Evolutionary conservation across 148 eudicot species (phyloP).

Genomic region (Silene latifolia): DNA sequence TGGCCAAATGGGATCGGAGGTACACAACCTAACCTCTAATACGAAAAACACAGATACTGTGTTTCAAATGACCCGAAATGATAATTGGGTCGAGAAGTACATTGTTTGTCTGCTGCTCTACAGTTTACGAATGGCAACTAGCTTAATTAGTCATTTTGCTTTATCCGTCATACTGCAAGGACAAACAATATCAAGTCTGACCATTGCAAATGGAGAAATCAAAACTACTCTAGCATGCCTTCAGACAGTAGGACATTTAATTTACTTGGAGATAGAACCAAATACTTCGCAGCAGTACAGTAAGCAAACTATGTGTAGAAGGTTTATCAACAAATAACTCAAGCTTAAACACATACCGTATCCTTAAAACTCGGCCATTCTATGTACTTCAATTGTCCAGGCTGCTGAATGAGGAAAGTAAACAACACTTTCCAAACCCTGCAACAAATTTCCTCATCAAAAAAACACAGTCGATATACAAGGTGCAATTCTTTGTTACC

Average conservation of each 20-base stretch:
- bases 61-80: neutral
- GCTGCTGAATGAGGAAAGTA: constrained; percentile 50
- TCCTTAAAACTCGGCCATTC: constrained; percentile 83
- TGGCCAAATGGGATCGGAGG: no score
- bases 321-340: neutral
- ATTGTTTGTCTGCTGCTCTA: neutral
- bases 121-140: neutral
- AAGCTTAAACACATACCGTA: constrained; percentile 41
- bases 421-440: constrained; percentile 35
- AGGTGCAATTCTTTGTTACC: neutral
- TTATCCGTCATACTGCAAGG: neutral
- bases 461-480: neutral
- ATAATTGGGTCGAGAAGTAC: no score
- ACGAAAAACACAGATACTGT: neutral
- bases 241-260: no score
- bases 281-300: neutral
- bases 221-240: neutral
- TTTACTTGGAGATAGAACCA: no score
- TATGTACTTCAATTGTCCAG: constrained; percentile 60
- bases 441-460: constrained; percentile 12
- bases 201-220: neutral
- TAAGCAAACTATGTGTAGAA: neutral
- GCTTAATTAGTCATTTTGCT: neutral
- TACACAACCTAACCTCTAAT: no score
- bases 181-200: neutral